Evolutionary conservation across 768 basidiomycete species (phyloP), one percentile per base, ranked within the genome.

Genomic region (Phlebiopsis flavidoalba): DNA sequence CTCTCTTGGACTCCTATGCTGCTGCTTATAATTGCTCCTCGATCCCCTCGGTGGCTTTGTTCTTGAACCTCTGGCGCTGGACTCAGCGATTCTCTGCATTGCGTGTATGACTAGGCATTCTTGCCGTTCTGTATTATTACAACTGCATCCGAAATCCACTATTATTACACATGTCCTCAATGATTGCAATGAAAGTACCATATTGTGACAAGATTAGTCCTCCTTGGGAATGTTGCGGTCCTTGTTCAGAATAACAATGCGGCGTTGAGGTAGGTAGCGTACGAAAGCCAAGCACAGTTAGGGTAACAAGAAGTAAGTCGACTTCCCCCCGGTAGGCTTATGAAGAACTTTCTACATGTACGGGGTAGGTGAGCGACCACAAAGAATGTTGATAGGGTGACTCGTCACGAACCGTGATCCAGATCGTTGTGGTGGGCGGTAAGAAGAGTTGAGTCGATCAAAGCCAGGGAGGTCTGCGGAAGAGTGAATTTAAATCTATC

Each of bases 261-360:
- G n/a, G 76, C 84, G 68, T 87, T 88, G 45, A 89, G 75, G 72
- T 88, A 89, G 10, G 85, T 84, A 10, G 83, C 86, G 65, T 81
- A 88, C 5, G 78, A 76, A 40, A 87, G 71, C 86, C 86, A 89
- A 8, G 78, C 81, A 62, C 85, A 85, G 71, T n/a, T 88, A 88
- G 1, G 87, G 87, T 31, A 81, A 74, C 12, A 87, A 74, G 69
- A 84, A 77, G 69, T 80, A 85, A 5, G 83, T 84, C 15, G 86
- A 79, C 60, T 71, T 69, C 0, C 76, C 76, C 49, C 72, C 66
- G 12, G 78, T 79, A 10, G 83, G 75, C 1, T 73, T 71, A 67
- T 83, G 78, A 45, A 85, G 72, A 22, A 81, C 67, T 74, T 76
- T 79, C 83, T 84, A 60, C 8, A 40, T 36, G 35, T 8, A 21